Percentiles rank a stretch among this genome's conserved stretches.
phyloP scores from a whole-genome alignment of 805 yeast species.

The Metschnikowia cubensis region DNA sequence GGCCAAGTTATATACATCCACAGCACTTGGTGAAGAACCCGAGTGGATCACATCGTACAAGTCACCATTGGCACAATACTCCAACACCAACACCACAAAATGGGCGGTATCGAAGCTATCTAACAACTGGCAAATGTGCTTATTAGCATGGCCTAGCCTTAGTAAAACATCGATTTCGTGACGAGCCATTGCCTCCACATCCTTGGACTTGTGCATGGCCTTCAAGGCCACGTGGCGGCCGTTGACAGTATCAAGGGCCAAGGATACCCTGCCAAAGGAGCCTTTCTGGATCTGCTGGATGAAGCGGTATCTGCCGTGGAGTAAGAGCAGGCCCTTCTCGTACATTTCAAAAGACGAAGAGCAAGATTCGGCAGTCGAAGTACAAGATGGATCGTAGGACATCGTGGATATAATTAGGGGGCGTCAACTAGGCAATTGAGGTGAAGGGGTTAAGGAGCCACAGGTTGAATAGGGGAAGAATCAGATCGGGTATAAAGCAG shows the following conservation, averaged over 20 bases:
- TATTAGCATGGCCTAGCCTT: conserved; percentile 39
- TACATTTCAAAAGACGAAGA: conserved; percentile 22
- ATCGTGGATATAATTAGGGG: neutral
- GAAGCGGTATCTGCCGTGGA: conserved; percentile 41
- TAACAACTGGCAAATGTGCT: conserved; percentile 54
- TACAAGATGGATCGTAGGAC: too few species aligned
- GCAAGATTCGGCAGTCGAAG: neutral
- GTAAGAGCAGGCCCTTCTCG: conserved; percentile 31
- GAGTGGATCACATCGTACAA: conserved; percentile 52
- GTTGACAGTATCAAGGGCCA: conserved; percentile 40
- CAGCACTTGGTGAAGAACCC: conserved; percentile 13
- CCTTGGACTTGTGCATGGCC: conserved; percentile 43
- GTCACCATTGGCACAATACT: conserved; percentile 65
- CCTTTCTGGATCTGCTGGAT: conserved; percentile 50
- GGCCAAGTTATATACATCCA: conserved; percentile 37
- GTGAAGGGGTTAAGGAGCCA: too few species aligned
- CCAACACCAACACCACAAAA: conserved; percentile 55
- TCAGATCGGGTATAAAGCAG: too few species aligned
- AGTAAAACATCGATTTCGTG: conserved; percentile 48
- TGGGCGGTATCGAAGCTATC: conserved; percentile 54
- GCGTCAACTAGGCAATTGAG: neutral
- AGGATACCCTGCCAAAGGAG: conserved; percentile 57
- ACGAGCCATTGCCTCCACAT: conserved; percentile 45
- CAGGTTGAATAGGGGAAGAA: neutral
- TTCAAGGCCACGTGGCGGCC: conserved; percentile 48